Base-by-base conservation (phyloP, 352 stramenopile species). In the Phytophthora tentaculata region DNA sequence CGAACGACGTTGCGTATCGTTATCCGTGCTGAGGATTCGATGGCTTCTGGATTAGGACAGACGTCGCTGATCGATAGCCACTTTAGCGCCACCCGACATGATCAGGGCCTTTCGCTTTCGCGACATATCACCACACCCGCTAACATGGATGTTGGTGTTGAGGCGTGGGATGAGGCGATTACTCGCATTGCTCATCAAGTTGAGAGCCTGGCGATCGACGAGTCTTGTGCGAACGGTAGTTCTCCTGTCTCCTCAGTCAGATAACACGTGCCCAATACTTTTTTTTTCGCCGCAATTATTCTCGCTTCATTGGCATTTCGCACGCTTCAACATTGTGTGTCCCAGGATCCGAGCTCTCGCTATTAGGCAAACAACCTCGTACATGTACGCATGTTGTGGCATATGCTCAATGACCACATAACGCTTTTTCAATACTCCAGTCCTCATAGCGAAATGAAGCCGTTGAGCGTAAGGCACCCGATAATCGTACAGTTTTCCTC, bases 171-270 rank as follows among this genome's bases (percentile, higher is more conserved):
- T 17, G 67, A 65, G 55, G 29, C 54, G 4, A 66, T 67, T 26
- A 60, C 61, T 53, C 39, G 32, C 22, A 68, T 74, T 20, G 43
- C 50, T 23, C 37, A 64, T 22, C 70, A 68, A 54, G 63, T 77
- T 13, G 70, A 77, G 58, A 71, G 47, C 23, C 41, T 77, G 37
- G 50, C 58, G 35, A 57, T 77, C 5, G 65, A 77, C 35, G 60
- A 72, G 0, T 58, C 60, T 7, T 61, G 39, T 17, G n/a, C 59
- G 19, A 54, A 59, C 26, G 14, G 17, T 29, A 23, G 32, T 10
- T 28, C 32, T 39, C 20, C 35, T 10, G 17, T 44, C 24, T 32
- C 14, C 22, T 35, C 22, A 5, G 14, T 49, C 5, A 13, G 13
- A 49, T 58, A 32, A 57, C 22, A 1, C 5, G 4, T 19, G n/a